Evolutionary conservation across 192 early-diverging fungal species (phyloP).

Genomic region (Backusella psychrophila): DNA sequence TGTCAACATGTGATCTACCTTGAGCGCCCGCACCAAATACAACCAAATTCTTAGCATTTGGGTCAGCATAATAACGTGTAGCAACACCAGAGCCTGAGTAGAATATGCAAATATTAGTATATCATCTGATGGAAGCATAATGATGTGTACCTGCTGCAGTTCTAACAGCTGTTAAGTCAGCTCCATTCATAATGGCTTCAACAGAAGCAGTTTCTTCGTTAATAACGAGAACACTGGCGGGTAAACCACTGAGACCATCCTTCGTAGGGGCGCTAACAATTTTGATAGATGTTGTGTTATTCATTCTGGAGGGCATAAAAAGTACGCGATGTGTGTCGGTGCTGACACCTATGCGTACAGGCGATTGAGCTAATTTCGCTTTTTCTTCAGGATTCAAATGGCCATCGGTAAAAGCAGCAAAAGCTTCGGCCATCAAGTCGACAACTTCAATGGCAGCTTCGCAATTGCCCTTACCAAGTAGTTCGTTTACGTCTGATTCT

Average conservation of each 20-base stretch:
- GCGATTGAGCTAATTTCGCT: slow-evolving; percentile 36
- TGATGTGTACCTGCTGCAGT: slow-evolving; percentile 43
- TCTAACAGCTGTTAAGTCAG: slow-evolving; percentile 43
- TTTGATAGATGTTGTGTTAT: slow-evolving; percentile 43
- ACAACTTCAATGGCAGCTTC: slow-evolving; percentile 12
- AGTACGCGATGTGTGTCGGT: slow-evolving; percentile 39
- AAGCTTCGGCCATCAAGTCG: slow-evolving; percentile 28
- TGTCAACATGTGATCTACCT: slow-evolving; percentile 45
- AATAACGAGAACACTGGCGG: slow-evolving; percentile 41
- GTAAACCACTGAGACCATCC: slow-evolving; percentile 42
- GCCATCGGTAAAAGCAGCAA: slow-evolving; percentile 15
- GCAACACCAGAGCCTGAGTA: slow-evolving; percentile 44
- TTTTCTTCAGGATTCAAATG: slow-evolving; percentile 10
- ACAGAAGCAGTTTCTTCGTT: slow-evolving; percentile 44
- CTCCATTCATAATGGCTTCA: slow-evolving; percentile 46
- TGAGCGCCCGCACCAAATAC: slow-evolving; percentile 56
- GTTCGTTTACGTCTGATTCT: neutral
- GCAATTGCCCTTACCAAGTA: neutral
- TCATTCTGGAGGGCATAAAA: slow-evolving; percentile 51
- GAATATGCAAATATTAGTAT: neutral
- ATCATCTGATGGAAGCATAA: neutral
- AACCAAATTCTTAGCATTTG: slow-evolving; percentile 29
- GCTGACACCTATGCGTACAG: slow-evolving; percentile 37
- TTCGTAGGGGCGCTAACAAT: slow-evolving; percentile 45
- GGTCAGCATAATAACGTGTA: slow-evolving; percentile 34